These are phyloP conservation scores for Suillus fuscotomentosus DNA, from an alignment of 768 basidiomycete species.

Conservation along the genomic window DNA sequence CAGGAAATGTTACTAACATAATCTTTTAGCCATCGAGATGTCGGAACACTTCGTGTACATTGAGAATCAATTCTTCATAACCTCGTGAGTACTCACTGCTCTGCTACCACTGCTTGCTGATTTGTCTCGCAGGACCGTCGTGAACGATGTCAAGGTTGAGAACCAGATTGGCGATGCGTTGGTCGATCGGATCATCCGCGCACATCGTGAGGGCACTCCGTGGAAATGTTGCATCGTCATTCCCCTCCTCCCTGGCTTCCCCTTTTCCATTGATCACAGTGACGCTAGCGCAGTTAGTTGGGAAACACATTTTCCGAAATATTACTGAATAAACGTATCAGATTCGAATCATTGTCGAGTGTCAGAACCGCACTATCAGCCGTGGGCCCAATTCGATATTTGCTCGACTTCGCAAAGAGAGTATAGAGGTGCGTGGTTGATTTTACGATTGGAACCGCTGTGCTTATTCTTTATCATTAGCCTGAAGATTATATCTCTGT, in stretches of 20 bases:
- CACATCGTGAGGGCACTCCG: conserved; percentile 72
- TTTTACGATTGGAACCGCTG: not conserved
- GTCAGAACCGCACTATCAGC: conserved; percentile 86
- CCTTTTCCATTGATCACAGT: conserved; percentile 87
- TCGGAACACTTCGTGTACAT: conserved; percentile 99
- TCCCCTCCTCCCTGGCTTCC: conserved; percentile 90
- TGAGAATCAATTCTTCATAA: conserved; percentile 92
- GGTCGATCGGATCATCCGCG: conserved; percentile 86
- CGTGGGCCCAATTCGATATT: conserved; percentile 94
- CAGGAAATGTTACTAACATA: not conserved
- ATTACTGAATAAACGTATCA: conserved; percentile 26
- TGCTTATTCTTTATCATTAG: conserved; percentile 37
- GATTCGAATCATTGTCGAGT: conserved; percentile 94
- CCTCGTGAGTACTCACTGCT: conserved; percentile 56
- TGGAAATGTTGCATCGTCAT: conserved; percentile 96
- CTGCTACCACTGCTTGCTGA: not conserved
- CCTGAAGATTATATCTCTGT: conserved; percentile 91
- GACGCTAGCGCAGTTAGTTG: conserved; percentile 85
- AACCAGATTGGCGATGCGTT: conserved; percentile 95
- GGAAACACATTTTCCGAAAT: not conserved
- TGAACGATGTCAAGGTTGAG: conserved; percentile 84
- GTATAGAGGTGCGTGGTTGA: conserved; percentile 72
- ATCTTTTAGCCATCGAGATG: conserved; percentile 72
- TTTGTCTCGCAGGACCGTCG: conserved; percentile 56
- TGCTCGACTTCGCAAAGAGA: conserved; percentile 76